A percentile compares a stretch with the other conserved stretches of the same genome.
These are phyloP conservation scores for Codiaeum variegatum DNA, from an alignment of 441 rosid species.

Conservation along the genomic window DNA sequence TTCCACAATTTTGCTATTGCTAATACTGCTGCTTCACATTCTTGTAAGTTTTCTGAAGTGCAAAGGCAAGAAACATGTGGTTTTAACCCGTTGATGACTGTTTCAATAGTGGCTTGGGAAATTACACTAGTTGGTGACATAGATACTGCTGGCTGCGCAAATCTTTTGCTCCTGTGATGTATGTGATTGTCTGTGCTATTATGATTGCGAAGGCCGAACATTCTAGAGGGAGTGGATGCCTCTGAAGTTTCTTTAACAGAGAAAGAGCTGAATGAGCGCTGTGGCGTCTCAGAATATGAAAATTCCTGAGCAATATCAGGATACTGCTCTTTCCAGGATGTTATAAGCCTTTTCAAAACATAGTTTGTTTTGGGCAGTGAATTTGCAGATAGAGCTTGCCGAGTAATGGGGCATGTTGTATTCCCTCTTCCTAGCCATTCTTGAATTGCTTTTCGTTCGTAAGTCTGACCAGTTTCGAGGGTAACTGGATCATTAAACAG, in stretches of 20 bases:
- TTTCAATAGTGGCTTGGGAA: slow-evolving; percentile 52
- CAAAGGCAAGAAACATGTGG: slow-evolving; percentile 51
- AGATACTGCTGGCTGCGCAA: slow-evolving; percentile 26
- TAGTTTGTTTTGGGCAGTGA: slow-evolving; percentile 60
- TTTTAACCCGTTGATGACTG: slow-evolving; percentile 45
- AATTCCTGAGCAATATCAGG: slow-evolving; percentile 67
- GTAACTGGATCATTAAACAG: slow-evolving; percentile 64
- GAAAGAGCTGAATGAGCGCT: slow-evolving; percentile 31
- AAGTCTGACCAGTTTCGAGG: slow-evolving; percentile 76
- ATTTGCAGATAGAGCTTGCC: slow-evolving; percentile 44
- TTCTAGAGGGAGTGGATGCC: slow-evolving; percentile 25
- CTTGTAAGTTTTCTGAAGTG: slow-evolving; percentile 54
- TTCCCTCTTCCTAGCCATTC: slow-evolving; percentile 69
- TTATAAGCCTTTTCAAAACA: slow-evolving; percentile 57
- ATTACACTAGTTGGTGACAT: slow-evolving; percentile 66
- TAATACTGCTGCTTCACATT: slow-evolving; percentile 60
- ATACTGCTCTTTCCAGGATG: slow-evolving; percentile 64
- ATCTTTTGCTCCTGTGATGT: slow-evolving; percentile 34
- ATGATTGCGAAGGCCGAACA: slow-evolving; percentile 15
- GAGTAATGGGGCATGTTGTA: slow-evolving; percentile 57
- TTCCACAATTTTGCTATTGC: slow-evolving; percentile 52
- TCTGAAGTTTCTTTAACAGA: slow-evolving; percentile 23
- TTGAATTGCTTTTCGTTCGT: slow-evolving; percentile 68
- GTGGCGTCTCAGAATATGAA: slow-evolving; percentile 52
- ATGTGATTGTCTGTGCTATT: slow-evolving; percentile 25